Percentiles rank a stretch among this genome's conserved stretches.
These are phyloP conservation scores for Teunomyces aglyptinius DNA, from an alignment of 805 yeast species.

Conservation along the genomic window DNA sequence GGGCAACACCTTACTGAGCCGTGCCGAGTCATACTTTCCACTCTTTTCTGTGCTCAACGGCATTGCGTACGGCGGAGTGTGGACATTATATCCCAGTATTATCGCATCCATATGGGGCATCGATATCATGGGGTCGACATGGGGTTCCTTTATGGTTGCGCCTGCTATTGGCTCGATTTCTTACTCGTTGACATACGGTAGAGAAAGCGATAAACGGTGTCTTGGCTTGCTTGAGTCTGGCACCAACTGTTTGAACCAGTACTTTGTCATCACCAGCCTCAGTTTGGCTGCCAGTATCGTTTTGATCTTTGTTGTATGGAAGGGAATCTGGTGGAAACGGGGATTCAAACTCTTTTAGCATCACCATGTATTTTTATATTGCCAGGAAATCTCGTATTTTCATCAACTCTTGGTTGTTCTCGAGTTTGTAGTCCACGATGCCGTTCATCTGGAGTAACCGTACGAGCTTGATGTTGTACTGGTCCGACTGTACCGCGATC, in stretches of 20 bases:
- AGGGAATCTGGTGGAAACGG: slow-evolving; percentile 27
- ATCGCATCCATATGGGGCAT: slow-evolving; percentile 85
- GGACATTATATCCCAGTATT: slow-evolving; percentile 83
- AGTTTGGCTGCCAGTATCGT: slow-evolving; percentile 25
- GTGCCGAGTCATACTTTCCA: slow-evolving; percentile 7
- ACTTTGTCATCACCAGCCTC: slow-evolving; percentile 25
- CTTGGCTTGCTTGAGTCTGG: slow-evolving; percentile 2
- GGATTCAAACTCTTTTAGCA: slow-evolving; percentile 25
- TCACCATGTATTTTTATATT: neutral
- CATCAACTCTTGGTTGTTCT: neutral
- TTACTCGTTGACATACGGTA: slow-evolving; percentile 70
- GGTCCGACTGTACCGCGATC: slow-evolving; percentile 3
- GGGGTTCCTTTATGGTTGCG: slow-evolving; percentile 87
- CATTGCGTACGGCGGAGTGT: slow-evolving; percentile 73
- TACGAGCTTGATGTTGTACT: slow-evolving; percentile 1
- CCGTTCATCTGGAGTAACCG: slow-evolving; percentile 10
- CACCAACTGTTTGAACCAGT: slow-evolving; percentile 22
- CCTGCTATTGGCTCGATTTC: slow-evolving; percentile 79
- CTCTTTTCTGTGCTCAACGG: slow-evolving; percentile 57
- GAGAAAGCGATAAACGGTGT: slow-evolving; percentile 50
- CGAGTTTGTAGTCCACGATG: slow-evolving; percentile 5
- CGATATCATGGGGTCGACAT: slow-evolving; percentile 84
- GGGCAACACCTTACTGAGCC: slow-evolving; percentile 4
- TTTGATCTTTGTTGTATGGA: slow-evolving; percentile 27
- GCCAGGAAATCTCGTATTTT: slow-evolving; percentile 1